Conservation (phyloP, 1,139 yeast species). For the Kurtzmaniella quercitrusa region DNA sequence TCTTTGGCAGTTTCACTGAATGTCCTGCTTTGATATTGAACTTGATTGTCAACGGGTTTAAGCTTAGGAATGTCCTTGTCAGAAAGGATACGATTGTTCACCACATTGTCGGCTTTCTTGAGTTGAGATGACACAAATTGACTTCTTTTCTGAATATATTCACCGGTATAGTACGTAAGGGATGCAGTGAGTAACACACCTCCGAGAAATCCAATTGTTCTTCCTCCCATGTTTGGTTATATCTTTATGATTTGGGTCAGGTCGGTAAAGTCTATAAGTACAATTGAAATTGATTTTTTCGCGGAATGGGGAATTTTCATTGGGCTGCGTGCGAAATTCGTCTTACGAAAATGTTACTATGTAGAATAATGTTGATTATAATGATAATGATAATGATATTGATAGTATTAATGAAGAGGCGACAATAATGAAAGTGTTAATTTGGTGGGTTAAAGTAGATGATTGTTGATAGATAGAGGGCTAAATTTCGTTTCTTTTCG, state of each 20-base stretch:
- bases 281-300: neutral
- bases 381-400: no score
- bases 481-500: neutral
- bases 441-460: no score
- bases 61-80: slow-evolving; percentile 33
- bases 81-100: slow-evolving; percentile 48
- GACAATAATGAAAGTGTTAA: neutral
- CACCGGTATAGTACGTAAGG: slow-evolving; percentile 60
- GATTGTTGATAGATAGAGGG: neutral
- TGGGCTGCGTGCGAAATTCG: neutral
- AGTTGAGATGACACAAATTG: slow-evolving; percentile 46
- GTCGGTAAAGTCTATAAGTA: no score
- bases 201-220: slow-evolving; percentile 66
- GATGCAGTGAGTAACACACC: slow-evolving; percentile 68
- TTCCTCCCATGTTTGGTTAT: slow-evolving; percentile 47
- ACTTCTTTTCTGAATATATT: slow-evolving; percentile 51
- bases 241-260: neutral
- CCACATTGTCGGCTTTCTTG: slow-evolving; percentile 42
- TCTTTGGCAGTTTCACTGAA: slow-evolving; percentile 66
- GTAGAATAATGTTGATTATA: no score
- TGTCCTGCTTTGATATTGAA: slow-evolving; percentile 11
- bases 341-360: no score
- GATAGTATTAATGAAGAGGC: neutral
- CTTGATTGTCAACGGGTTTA: slow-evolving; percentile 39
- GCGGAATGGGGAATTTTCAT: neutral